Percentiles rank a stretch among this genome's conserved stretches.
Evolutionary conservation across 176 grass and related monocot species (phyloP).

Genomic region (Avena sativa): DNA sequence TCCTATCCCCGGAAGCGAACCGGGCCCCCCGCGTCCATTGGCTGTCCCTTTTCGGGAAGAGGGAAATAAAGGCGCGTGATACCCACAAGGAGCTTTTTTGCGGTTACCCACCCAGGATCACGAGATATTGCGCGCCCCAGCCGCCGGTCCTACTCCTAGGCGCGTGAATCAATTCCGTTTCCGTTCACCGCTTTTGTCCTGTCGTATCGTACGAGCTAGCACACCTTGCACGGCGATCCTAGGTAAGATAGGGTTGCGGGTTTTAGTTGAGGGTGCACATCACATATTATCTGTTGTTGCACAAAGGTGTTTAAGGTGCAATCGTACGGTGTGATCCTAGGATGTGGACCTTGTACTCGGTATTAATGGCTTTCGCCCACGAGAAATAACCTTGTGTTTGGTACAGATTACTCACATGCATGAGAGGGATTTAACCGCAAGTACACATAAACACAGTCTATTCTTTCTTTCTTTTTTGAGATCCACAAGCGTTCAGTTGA

Average conservation of each 20-base stretch:
- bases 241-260: background rate
- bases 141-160: no score
- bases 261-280: background rate
- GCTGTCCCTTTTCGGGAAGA: slow-evolving; percentile 41
- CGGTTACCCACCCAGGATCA: background rate
- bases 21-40: background rate
- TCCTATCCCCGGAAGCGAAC: background rate
- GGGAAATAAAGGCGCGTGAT: background rate
- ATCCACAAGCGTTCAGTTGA: no score
- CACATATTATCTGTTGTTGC: background rate
- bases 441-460: no score
- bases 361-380: no score
- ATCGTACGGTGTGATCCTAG: background rate
- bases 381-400: no score
- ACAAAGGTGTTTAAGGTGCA: background rate
- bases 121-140: background rate
- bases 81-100: background rate
- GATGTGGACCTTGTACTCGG: background rate
- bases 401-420: no score
- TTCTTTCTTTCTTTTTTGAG: no score
- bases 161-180: background rate
- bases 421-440: no score
- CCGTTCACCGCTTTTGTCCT: background rate
- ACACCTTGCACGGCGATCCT: background rate
- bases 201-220: background rate